These are phyloP conservation scores for Schizophyllum amplum DNA, from an alignment of 1,284 basidiomycete genomes.

Conservation along the genomic window DNA sequence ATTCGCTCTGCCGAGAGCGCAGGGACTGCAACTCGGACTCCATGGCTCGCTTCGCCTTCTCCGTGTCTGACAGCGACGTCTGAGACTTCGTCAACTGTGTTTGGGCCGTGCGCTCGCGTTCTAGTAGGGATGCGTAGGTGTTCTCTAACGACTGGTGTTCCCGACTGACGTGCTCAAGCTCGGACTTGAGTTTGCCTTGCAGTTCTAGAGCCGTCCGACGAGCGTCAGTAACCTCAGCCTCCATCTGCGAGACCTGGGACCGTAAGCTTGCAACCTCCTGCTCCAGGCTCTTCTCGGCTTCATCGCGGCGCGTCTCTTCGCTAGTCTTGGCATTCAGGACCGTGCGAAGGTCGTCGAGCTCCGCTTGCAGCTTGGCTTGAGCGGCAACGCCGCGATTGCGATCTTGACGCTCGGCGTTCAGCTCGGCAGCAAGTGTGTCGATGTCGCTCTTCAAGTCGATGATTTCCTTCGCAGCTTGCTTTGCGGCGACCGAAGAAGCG, in stretches of 20 bases:
- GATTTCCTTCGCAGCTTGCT: slow-evolving; percentile 44
- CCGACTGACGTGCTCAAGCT: slow-evolving; percentile 50
- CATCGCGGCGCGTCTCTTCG: slow-evolving; percentile 78
- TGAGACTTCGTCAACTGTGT: slow-evolving; percentile 47
- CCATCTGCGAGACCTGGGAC: slow-evolving; percentile 51
- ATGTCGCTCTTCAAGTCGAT: slow-evolving; percentile 62
- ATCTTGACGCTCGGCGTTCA: slow-evolving; percentile 59
- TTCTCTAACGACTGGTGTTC: slow-evolving; percentile 51
- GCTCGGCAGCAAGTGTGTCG: slow-evolving; percentile 60
- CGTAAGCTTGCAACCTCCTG: slow-evolving; percentile 75
- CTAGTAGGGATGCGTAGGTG: slow-evolving; percentile 57
- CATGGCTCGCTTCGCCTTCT: slow-evolving; percentile 61
- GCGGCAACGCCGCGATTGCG: slow-evolving; percentile 42
- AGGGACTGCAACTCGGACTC: slow-evolving; percentile 73
- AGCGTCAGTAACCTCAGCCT: slow-evolving; percentile 52
- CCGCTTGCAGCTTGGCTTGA: slow-evolving; percentile 63
- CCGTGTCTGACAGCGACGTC: slow-evolving; percentile 49
- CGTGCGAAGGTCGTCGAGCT: slow-evolving; percentile 80
- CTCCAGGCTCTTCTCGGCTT: slow-evolving; percentile 85
- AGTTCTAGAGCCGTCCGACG: slow-evolving; percentile 50
- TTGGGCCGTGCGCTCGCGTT: slow-evolving; percentile 45
- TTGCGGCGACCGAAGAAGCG: slow-evolving; percentile 13
- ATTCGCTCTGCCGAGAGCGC: slow-evolving; percentile 65
- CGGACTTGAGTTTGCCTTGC: slow-evolving; percentile 63
- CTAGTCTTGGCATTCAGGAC: slow-evolving; percentile 80